Evolutionary conservation across 768 basidiomycete genomes (phyloP), one percentile per base, ranked within the genome.

Genomic region (Pisolithus sp.): DNA sequence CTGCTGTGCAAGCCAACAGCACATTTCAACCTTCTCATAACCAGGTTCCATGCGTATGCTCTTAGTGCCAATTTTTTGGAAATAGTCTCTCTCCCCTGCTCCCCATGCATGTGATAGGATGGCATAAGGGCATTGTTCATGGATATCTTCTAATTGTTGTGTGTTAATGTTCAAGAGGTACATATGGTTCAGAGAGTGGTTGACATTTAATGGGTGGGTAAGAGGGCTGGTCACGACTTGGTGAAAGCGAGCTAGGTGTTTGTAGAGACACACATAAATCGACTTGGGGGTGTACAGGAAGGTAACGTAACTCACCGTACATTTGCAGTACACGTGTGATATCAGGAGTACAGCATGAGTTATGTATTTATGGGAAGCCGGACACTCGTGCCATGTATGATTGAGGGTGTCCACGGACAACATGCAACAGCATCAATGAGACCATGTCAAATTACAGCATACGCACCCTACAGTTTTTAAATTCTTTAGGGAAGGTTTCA

Each of bases 101-200:
- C 51, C 37, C 52, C 52, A 54, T 15, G 52, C 24, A 30, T 54
- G 53, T n/a, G 52, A 53, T n/a, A 54, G 53, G 12, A 53, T 54
- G n/a, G 52, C 53, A 53, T 54, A 53, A 1, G 45, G 44, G 5
- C 46, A 52, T 10, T 28, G 42, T 26, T 46, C 15, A 9, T 46
- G n/a, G 17, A 26, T 36, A 28, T 52, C 53, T 21, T 52, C 50
- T n/a, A 53, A 26, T 15, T 52, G 40, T 10, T 28, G 41, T 8
- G 43, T 41, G n/a, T 24, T 31, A 24, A 34, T 30, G 43, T 54
- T 34, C 21, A 52, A 30, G 53, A 54, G 53, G 17, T 42, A 36
- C 53, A 53, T 52, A 28, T 48, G n/a, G 21, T 9, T 26, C 10
- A 31, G 15, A 8, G 42, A 20, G 13, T 8, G 12, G 18, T 18